Evolutionary conservation across 441 rosid species (phyloP), one percentile per base, ranked within the genome.

Genomic region (Heliophila coronopifolia): DNA sequence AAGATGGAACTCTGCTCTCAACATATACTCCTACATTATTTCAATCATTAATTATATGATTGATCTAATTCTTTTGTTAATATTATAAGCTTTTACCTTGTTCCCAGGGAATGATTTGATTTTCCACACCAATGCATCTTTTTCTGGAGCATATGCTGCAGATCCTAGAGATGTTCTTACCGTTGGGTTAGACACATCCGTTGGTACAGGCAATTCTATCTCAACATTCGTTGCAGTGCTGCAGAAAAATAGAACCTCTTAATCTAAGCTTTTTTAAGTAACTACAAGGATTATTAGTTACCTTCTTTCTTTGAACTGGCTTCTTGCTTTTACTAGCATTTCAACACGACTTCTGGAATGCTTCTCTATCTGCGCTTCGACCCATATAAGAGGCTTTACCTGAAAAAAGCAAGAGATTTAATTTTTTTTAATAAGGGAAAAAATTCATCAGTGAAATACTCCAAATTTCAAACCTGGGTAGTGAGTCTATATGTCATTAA

Each of bases 401-500:
- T 80, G 58, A 56, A 62, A 57, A 53, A 26, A 63, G 13, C 7
- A 16, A 33, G 9, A 57, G 6, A 9, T 28, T 3, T 8, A 15
- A n/a, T n/a, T 12, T 24, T 40, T 33, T 6, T 32, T 1, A 47
- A 6, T 22, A 41, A 1, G 5, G 2, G 19, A 5, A 42, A 42
- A 3, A 14, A 1, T 2, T 34, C 12, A 7, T 38, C n/a, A 1
- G 22, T 38, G 45, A 1, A 4, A 49, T 26, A 33, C 27, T 0
- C 26, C 12, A 41, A 46, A 15, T 5, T n/a, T 26, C 48, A 9
- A 59, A 89, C 95, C 97, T 89, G 95, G 33, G 97, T 86, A 45
- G 83, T 86, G 30, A 89, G 88, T 66, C 93, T 81, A 49, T 89
- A 89, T 23, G 95, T 89, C 97, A 89, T 89, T 58, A 89, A 78